Conservation (phyloP, 2,329 filamentous ascomycete genomes). For the Trichoderma guizhouense region DNA sequence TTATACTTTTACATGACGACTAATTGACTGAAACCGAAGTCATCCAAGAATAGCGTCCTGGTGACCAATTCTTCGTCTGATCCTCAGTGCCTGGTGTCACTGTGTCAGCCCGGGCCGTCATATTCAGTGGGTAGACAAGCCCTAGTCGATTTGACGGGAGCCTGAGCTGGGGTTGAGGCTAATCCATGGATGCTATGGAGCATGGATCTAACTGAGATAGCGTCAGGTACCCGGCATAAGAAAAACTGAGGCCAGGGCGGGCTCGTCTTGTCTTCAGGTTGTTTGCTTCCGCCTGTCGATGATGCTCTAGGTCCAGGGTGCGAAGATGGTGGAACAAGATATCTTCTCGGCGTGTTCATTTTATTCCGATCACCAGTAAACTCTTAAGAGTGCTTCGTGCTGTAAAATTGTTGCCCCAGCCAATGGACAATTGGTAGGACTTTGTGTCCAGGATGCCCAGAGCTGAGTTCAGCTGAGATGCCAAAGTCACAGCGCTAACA, state of each 20-base stretch:
- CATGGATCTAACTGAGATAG: neutral
- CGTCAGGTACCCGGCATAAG: neutral
- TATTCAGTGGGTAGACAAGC: neutral
- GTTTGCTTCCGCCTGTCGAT: neutral
- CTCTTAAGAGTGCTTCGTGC: accelerated
- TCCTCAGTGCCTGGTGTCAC: neutral
- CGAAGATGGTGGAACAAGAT: neutral
- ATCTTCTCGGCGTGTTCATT: neutral
- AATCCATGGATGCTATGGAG: neutral
- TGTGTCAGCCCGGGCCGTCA: neutral
- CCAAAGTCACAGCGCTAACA: conserved; percentile 5
- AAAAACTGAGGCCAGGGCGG: neutral
- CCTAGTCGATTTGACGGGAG: neutral
- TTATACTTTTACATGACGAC: neutral
- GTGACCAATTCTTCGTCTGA: neutral
- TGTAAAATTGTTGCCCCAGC: neutral
- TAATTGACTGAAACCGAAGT: neutral
- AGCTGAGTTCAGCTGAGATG: conserved; percentile 8
- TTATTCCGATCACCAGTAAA: neutral
- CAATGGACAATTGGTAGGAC: neutral
- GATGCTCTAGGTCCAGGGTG: neutral
- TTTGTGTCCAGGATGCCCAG: neutral
- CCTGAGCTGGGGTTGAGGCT: neutral
- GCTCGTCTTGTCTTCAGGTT: neutral
- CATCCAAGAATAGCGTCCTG: neutral